phyloP scores from a whole-genome alignment of 2,329 filamentous ascomycete species.

The Biscogniauxia marginata region DNA sequence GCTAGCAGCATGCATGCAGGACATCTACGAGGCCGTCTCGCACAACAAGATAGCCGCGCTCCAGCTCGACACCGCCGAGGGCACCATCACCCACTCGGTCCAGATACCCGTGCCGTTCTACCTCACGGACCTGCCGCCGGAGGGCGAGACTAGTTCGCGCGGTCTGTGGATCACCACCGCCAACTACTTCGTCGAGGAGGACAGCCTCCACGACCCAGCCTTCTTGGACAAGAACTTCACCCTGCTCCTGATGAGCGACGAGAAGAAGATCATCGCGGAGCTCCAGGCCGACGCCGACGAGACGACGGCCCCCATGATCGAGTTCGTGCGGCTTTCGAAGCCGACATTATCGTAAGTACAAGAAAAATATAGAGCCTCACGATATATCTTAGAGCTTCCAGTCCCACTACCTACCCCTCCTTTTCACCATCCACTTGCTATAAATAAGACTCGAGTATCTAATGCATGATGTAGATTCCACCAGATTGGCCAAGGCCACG shows the following conservation, averaged over 20 bases:
- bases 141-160: constrained; percentile 66
- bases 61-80: constrained; percentile 64
- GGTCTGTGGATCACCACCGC: constrained; percentile 87
- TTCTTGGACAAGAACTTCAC: constrained; percentile 84
- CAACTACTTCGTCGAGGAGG: constrained; percentile 69
- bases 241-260: constrained; percentile 79
- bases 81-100: constrained; percentile 59
- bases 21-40: constrained; percentile 78
- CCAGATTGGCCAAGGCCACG: constrained; percentile 68
- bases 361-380: background rate
- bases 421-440: background rate
- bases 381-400: no score
- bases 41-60: constrained; percentile 84
- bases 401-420: background rate
- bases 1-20: constrained; percentile 77
- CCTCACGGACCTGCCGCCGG: constrained; percentile 68
- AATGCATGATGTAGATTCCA: constrained; percentile 45
- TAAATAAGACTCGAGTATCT: background rate
- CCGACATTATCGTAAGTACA: constrained; percentile 61
- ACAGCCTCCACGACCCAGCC: constrained; percentile 63
- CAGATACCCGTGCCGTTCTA: constrained; percentile 67
- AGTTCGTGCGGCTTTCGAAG: constrained; percentile 75
- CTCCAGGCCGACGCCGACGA: constrained; percentile 76
- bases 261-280: constrained; percentile 69
- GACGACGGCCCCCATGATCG: constrained; percentile 73